Evolutionary conservation across 73 alveolate species (phyloP), one percentile per base, ranked within the genome.

Genomic region (Halteria grandinella): DNA sequence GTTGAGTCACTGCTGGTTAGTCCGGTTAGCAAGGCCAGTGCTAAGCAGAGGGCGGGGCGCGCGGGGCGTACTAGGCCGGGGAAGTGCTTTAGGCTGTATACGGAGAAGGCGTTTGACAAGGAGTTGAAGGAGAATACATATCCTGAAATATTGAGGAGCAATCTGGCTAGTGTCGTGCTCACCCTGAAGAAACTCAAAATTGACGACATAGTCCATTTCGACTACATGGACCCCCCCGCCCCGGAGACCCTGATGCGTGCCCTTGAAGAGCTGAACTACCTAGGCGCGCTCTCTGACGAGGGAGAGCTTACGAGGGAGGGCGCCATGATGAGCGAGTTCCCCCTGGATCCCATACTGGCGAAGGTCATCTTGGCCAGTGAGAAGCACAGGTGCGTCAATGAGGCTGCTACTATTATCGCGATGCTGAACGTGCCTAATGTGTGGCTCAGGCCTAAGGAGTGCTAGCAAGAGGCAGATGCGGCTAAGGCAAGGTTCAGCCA

Each of bases 61-160:
- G 99, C 99, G 5, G 99, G 99, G 21, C 83, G 99, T 76, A 98
- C 99, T 17, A 85, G 97, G 58, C 99, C 99, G 12, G 99, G 99
- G 45, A 98, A 98, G 86, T 98, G 99, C 83, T 98, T 75, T 74
- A 73, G 99, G 69, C 96, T 98, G 34, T 98, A 98, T 75, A 96
- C 99, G 25, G 92, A 95, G 76, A 93, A 91, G 79, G 93, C 97
- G 6, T 98, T 86, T 86, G 86, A 96, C 41, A 87, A 90, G 32
- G 99, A 95, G 70, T 86, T 98, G 77, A 86, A 84, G 52, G 98
- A 95, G 55, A 93, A 98, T 32, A 95, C 99, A 1, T 91, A 87
- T 69, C 99, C 99, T 8, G 99, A 98, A 92, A 96, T 98, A 55
- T 79, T 97, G 45, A 86, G 99, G 81, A 90, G 98, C 23, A 97